Base-by-base conservation (phyloP, 495 filamentous ascomycete genomes). In the Podospora australis region DNA sequence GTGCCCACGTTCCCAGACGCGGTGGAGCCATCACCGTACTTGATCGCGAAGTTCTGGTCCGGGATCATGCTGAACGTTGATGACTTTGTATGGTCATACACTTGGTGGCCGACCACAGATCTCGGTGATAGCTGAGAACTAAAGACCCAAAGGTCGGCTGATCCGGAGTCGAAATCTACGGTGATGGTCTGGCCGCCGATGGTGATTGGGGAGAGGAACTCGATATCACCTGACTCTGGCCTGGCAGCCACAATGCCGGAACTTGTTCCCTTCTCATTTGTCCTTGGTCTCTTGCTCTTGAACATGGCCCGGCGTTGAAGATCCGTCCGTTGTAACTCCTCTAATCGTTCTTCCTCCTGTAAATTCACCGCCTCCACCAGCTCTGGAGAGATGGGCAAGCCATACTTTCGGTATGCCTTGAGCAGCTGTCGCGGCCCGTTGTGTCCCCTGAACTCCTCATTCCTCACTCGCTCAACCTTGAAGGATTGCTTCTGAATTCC, bases 71-170 rank as follows among this genome's bases (percentile, higher is more conserved):
- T 53, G 56, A 75, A 78, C 13, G 63, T 84, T 22, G 65, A 67
- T 14, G 83, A 87, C 45, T 80, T 72, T 4, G 59, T 57, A 3
- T 83, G 77, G 53, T 90, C 70, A 60, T 75, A 95, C 29, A 83
- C 59, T 0, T 68, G 68, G 62, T 86, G 87, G 30, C 75, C 75
- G 13, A 52, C 52, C 6, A 66, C 69, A 19, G 65, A 51, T 0
- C 53, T 49, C 4, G 65, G 29, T 2, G 78, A 66, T 17, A 90
- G 73, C 39, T 72, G 58, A 4, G 80, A 80, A 71, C 79, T 88
- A 69, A 91, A 84, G 24, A 90, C 78, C 88, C 88, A 95, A 49
- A 95, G 69, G 63, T 92, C 88, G 13, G 88, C 78, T 4, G 84
- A 89, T 44, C 88, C 88, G 14, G 86, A 87, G 63, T 95, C 88